Conservation (phyloP, 345 rosid genomes). For the Pistacia vera region DNA sequence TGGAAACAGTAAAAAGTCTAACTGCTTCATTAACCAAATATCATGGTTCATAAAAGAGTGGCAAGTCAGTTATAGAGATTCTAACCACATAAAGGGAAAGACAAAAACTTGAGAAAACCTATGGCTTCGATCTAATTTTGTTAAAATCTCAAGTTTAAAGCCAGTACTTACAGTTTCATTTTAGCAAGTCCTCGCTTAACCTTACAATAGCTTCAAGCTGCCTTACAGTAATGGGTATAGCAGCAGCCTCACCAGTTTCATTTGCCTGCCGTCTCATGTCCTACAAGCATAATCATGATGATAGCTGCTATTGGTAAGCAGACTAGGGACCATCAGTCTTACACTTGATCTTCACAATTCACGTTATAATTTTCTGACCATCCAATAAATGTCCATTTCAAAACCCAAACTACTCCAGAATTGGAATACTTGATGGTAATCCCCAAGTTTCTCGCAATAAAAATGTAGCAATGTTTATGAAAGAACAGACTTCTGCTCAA, state of each 20-base stretch:
- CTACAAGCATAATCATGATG: slow-evolving; percentile 34
- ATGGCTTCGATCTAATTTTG: too few relatives aligned
- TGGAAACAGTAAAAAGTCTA: slow-evolving; percentile 84
- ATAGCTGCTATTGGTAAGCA: slow-evolving; percentile 5
- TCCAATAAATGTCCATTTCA: neutral
- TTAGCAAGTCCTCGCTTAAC: slow-evolving; percentile 89
- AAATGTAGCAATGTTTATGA: neutral
- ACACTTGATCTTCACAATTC: neutral
- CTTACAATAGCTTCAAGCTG: slow-evolving; percentile 93
- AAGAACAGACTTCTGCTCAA: neutral
- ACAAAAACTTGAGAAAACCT: neutral
- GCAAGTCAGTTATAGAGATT: neutral
- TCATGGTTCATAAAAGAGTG: neutral
- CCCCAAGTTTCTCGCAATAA: neutral
- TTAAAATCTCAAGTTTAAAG: slow-evolving; percentile 5
- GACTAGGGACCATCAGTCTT: neutral
- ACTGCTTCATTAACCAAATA: slow-evolving; percentile 81
- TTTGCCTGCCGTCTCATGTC: slow-evolving; percentile 94
- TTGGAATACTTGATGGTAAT: neutral
- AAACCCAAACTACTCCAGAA: neutral
- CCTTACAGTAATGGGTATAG: slow-evolving; percentile 90
- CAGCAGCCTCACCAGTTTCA: slow-evolving; percentile 89
- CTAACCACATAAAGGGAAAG: neutral
- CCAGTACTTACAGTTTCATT: slow-evolving; percentile 82
- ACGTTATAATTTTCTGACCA: neutral